Conservation (phyloP, 768 basidiomycete genomes). For the Naganishia randhawae region DNA sequence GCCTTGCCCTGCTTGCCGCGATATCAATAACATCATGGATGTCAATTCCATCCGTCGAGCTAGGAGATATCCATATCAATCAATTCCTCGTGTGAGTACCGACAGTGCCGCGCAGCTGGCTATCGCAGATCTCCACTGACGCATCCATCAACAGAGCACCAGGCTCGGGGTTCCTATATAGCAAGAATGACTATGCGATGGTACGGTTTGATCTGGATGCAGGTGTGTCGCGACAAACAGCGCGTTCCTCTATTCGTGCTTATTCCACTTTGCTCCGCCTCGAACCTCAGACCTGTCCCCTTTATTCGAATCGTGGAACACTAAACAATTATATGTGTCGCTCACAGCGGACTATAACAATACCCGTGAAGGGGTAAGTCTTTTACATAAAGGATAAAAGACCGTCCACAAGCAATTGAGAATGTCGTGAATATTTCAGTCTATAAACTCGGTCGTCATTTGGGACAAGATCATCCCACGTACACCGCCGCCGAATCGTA, state of each 20-base stretch:
- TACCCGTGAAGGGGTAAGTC: slow-evolving; percentile 23
- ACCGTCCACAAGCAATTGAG: background rate
- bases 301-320: slow-evolving; percentile 27
- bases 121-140: background rate
- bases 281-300: slow-evolving; percentile 23
- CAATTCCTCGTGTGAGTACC: slow-evolving; percentile 22
- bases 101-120: too few relatives aligned
- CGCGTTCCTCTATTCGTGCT: background rate
- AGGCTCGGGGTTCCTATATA: slow-evolving; percentile 21
- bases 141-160: slow-evolving; percentile 6
- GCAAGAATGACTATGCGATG: slow-evolving; percentile 23
- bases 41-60: slow-evolving; percentile 18
- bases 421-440: background rate
- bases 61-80: slow-evolving; percentile 24
- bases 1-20: slow-evolving; percentile 22
- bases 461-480: slow-evolving; percentile 31
- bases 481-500: background rate
- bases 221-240: background rate
- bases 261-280: background rate
- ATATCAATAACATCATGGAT: slow-evolving; percentile 28
- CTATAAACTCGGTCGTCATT: slow-evolving; percentile 22
- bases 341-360: slow-evolving; percentile 29
- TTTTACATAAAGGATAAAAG: background rate
- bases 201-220: slow-evolving; percentile 23
- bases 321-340: slow-evolving; percentile 29